Conservation (phyloP, 1,284 basidiomycete species). For the Singerocomus rubriflavus region DNA sequence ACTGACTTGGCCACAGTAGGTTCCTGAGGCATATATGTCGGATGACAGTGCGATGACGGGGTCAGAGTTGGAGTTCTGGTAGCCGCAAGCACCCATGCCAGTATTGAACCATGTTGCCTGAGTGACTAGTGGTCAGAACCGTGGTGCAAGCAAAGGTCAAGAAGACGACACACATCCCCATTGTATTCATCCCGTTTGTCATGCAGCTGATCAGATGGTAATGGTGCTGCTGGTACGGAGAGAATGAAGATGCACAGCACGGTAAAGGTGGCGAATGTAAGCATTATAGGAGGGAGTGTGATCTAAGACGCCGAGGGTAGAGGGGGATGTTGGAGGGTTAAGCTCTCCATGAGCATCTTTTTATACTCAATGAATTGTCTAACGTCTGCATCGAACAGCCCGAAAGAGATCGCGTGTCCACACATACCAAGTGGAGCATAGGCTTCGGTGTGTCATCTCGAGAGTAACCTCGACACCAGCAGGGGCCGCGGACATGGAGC, state of each 20-base stretch:
- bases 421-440: not conserved
- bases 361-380: constrained; percentile 11
- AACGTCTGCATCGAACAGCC: not conserved
- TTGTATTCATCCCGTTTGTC: constrained; percentile 43
- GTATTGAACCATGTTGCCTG: constrained; percentile 38
- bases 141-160: no score
- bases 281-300: constrained; percentile 29
- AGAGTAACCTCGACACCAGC: not conserved
- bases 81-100: constrained; percentile 50
- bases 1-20: constrained; percentile 47
- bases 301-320: not conserved
- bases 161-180: constrained; percentile 41
- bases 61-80: constrained; percentile 36
- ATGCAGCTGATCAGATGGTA: constrained; percentile 33
- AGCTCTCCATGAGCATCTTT: not conserved
- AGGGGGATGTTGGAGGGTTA: not conserved
- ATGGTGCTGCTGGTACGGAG: constrained; percentile 42
- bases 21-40: constrained; percentile 39
- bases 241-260: constrained; percentile 42
- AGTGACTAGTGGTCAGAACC: not conserved
- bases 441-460: not conserved
- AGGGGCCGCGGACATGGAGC: not conserved
- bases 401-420: not conserved
- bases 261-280: constrained; percentile 39
- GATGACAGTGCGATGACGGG: constrained; percentile 47